Base-by-base conservation (phyloP, 2,329 filamentous ascomycete species). In the Claviceps lovelessii region DNA sequence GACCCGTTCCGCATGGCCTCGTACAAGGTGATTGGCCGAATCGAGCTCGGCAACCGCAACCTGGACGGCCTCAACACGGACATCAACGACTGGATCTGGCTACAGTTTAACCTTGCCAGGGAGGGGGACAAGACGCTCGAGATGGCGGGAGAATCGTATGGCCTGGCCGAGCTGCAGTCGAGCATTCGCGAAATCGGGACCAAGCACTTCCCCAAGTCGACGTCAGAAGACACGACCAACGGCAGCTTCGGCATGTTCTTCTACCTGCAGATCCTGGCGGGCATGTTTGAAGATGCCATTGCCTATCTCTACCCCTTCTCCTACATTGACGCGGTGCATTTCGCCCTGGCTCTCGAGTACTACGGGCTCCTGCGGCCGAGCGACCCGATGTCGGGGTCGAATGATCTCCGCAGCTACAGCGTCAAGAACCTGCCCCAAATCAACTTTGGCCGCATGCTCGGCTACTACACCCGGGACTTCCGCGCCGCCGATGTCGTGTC, bases 1-100 rank as follows among this genome's bases (percentile, higher is more conserved):
- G 93, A 98, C 67, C 93, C 93, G 31, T 98, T 94, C 73, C 84
- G 90, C 54, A 90, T 95, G 83, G 90, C 91, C 50, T 96, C 93
- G 68, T 97, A 97, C 77, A 97, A 98, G 76, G 84, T 98, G 58
- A 86, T 98, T 62, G 93, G 94, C 49, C 89, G 83, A 49, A 85
- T 83, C 61, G 83, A 85, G 62, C 72, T 86, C 31, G 75, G 73
- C 64, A 83, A 83, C 68, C 79, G 83, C 58, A 81, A 76, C 60
- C 68, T 86, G 35, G 81, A 84, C 29, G 78, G 78, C 49, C 70
- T 86, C 41, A 80, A 79, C 62, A 80, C 77, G 15, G 80, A 83
- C 56, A 79, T 85, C 56, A 80, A 84, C 63, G 83, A 86, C 68
- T 86, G 81, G 79, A 78, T 84, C 64, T 86, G 83, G 83, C 74